A percentile compares a stretch with the other conserved stretches of the same genome.
These are phyloP conservation scores for Paradendryphiella salina DNA, from an alignment of 2,329 filamentous ascomycete genomes.

Conservation along the genomic window DNA sequence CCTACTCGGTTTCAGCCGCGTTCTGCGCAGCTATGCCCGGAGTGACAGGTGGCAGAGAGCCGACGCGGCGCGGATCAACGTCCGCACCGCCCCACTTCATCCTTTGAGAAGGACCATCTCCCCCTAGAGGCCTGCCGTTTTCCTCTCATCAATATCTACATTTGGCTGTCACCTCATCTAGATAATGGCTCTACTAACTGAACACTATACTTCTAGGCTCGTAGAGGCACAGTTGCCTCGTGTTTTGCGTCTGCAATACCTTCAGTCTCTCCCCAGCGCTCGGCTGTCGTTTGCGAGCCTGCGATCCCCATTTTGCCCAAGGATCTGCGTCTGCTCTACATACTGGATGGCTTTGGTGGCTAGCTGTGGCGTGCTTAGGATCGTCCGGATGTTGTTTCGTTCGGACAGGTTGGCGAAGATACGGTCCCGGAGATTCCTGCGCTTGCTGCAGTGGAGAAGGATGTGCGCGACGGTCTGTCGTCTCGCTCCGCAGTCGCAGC, in stretches of 20 bases:
- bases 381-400: constrained; percentile 19
- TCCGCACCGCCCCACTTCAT: too few relatives aligned
- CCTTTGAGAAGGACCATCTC: not conserved
- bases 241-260: constrained; percentile 15
- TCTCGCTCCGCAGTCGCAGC: constrained; percentile 19
- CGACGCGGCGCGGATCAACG: too few relatives aligned
- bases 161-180: not conserved
- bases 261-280: constrained; percentile 20
- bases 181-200: not conserved
- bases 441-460: constrained; percentile 14
- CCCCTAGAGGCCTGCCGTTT: not conserved
- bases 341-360: constrained; percentile 22
- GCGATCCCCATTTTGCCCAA: constrained; percentile 16
- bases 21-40: too few relatives aligned
- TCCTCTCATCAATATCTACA: not conserved
- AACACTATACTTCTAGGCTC: constrained; percentile 13
- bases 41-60: too few relatives aligned
- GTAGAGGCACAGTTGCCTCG: constrained; percentile 19
- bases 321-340: constrained; percentile 26
- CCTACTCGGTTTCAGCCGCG: too few relatives aligned
- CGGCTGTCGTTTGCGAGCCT: constrained; percentile 10
- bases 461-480: constrained; percentile 22
- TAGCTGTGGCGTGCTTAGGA: constrained; percentile 19
- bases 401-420: constrained; percentile 17
- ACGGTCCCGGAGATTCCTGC: constrained; percentile 19